Percentiles rank a stretch among this genome's conserved stretches.
phyloP scores from a whole-genome alignment of 805 yeast species.

The Yamadazyma akitaensis region DNA sequence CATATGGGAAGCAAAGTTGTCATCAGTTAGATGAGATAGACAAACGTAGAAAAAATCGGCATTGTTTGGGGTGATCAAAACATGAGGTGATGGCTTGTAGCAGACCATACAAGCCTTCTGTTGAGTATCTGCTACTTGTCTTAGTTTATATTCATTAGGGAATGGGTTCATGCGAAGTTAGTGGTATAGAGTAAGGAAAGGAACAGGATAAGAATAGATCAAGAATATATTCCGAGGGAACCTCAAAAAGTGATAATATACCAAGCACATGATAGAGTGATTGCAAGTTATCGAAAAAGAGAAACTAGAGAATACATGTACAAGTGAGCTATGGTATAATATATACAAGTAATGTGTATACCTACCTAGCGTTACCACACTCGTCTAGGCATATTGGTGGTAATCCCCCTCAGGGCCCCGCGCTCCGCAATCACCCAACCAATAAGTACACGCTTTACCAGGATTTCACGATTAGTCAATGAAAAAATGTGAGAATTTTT shows the following conservation, averaged over 20 bases:
- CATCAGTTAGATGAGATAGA: constrained; percentile 44
- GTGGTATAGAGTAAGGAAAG: not conserved
- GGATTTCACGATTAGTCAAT: constrained; percentile 2
- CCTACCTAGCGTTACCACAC: not conserved
- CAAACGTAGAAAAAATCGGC: constrained; percentile 55
- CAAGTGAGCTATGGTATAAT: too few relatives aligned
- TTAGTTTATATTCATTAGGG: constrained; percentile 39
- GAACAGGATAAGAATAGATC: not conserved
- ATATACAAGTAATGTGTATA: too few relatives aligned
- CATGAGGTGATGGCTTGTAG: constrained; percentile 46
- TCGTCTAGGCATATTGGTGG: not conserved
- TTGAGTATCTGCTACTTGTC: constrained; percentile 41
- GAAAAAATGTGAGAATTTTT: constrained; percentile 5
- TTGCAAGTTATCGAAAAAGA: too few relatives aligned
- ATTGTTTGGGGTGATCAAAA: constrained; percentile 44
- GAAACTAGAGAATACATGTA: too few relatives aligned
- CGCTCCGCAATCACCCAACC: constrained; percentile 3
- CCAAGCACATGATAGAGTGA: too few relatives aligned
- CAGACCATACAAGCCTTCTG: constrained; percentile 49
- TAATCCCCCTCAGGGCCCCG: constrained; percentile 8
- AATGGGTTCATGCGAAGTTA: constrained; percentile 14
- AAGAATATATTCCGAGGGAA: too few relatives aligned
- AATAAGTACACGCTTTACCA: not conserved
- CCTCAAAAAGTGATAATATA: too few relatives aligned
- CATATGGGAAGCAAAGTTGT: constrained; percentile 40